Percentiles rank a stretch among this genome's conserved stretches.
These are phyloP conservation scores for Sporothrix protearum DNA, from an alignment of 2,329 filamentous ascomycete species.

Conservation along the genomic window DNA sequence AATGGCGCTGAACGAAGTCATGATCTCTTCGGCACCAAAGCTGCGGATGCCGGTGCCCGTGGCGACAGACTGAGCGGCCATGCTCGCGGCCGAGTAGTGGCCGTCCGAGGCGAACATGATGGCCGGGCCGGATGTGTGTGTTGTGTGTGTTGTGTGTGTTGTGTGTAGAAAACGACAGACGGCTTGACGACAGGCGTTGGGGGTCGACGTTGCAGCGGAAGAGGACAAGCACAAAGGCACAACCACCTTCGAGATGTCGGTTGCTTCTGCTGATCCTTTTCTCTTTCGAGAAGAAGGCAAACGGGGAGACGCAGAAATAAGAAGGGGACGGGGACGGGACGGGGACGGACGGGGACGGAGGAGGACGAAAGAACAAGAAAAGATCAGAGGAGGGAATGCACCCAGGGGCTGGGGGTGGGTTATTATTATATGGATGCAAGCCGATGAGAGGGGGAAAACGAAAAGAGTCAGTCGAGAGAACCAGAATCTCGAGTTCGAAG, in stretches of 20 bases:
- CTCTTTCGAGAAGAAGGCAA: constrained; percentile 16
- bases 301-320: neutral
- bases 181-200: neutral
- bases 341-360: neutral
- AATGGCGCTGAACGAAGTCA: neutral
- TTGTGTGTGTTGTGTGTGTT: no score
- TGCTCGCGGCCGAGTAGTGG: constrained; percentile 64
- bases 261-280: constrained; percentile 21
- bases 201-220: neutral
- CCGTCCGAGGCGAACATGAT: constrained; percentile 41
- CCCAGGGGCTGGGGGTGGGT: neutral
- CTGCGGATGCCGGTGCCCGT: neutral
- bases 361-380: neutral
- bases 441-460: neutral
- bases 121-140: neutral
- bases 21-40: neutral
- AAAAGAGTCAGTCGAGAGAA: neutral
- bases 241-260: neutral
- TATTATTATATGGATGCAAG: neutral
- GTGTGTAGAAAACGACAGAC: neutral
- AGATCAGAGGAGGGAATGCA: neutral
- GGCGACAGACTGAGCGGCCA: constrained; percentile 49
- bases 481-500: neutral
- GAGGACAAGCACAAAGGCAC: neutral
- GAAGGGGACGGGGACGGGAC: neutral